Evolutionary conservation across 2,329 filamentous ascomycete species (phyloP), one percentile per base, ranked within the genome.

Genomic region (Trichothecium sympodiale): DNA sequence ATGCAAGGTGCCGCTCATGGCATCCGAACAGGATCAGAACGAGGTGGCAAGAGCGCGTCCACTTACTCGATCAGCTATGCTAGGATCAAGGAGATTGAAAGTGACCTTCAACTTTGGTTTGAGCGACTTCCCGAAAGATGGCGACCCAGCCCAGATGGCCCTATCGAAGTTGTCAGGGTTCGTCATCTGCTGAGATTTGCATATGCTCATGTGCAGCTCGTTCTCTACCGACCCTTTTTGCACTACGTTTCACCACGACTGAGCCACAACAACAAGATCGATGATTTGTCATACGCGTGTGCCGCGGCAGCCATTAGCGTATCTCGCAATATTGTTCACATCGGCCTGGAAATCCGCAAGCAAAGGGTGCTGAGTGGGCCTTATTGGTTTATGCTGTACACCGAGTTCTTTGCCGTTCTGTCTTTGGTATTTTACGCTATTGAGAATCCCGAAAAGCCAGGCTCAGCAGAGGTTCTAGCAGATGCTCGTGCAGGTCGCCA

Each of bases 331-430:
- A 84, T 91, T 41, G 74, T 91, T 25, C 83, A 88, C 49, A 85
- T 89, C 39, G 81, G 80, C 4, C 70, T 77, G 16, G 80, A 87
- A 49, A 88, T 88, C 64, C 78, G 81, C 44, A 80, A 78, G 51
- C 74, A 80, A 48, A 74, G 79, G 4, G 65, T 85, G 6, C 64
- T 91, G n/a, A 80, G 81, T 42, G 85, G 84, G 1, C 81, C 83
- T 0, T 88, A 86, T 55, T 91, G 84, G 84, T 89, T 89, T 51
- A 82, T 83, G 45, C 75, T 89, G 52, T 89, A 86, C 51, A 86
- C 83, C 3, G 81, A 83, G 13, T 88, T 86, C 59, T 88, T 87
- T 51, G 79, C 82, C 12, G 81, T 89, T 23, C 63, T 91, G 23
- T 84, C 84, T 0, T 64, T 91, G 31, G 67, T 89, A 1, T 91